phyloP scores from a whole-genome alignment of 1,284 basidiomycete genomes.

The Pseudozyma sp. region DNA sequence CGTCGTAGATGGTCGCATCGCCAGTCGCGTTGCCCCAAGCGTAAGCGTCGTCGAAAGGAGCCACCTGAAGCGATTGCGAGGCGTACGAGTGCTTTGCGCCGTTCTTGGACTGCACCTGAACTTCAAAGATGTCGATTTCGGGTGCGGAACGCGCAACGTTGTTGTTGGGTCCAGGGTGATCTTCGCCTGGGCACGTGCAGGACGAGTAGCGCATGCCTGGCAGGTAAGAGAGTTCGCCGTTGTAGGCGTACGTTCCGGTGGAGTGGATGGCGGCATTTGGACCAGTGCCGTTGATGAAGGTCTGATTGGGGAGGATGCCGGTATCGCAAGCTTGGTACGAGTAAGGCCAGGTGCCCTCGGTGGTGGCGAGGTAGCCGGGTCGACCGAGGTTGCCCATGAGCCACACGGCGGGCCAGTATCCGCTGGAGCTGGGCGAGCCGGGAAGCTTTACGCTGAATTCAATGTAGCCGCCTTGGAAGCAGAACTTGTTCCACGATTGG shows the following conservation, averaged over 20 bases:
- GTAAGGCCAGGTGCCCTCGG: constrained; percentile 69
- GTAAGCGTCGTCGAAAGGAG: constrained; percentile 65
- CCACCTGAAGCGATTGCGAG: constrained; percentile 67
- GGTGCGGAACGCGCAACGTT: constrained; percentile 65
- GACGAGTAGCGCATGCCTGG: constrained; percentile 64
- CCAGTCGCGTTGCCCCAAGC: constrained; percentile 51
- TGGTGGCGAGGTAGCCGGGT: constrained; percentile 65
- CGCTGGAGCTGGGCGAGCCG: constrained; percentile 62
- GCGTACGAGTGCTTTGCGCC: constrained; percentile 56
- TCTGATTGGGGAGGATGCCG: constrained; percentile 64
- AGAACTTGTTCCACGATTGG: constrained; percentile 68
- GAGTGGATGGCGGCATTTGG: constrained; percentile 48
- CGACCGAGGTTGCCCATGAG: constrained; percentile 66
- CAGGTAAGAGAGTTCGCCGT: constrained; percentile 49
- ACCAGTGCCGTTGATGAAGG: constrained; percentile 50
- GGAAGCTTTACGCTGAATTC: constrained; percentile 61
- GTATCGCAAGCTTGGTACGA: constrained; percentile 68
- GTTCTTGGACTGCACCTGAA: constrained; percentile 72
- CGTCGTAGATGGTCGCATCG: constrained; percentile 56
- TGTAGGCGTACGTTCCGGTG: constrained; percentile 56
- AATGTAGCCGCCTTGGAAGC: constrained; percentile 68
- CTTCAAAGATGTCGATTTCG: constrained; percentile 68
- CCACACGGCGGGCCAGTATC: constrained; percentile 72
- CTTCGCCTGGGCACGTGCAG: constrained; percentile 62
- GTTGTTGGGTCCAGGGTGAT: constrained; percentile 62